These are phyloP conservation scores for Acorus calamus DNA, from an alignment of 106 monocot genomes.

Conservation along the genomic window DNA sequence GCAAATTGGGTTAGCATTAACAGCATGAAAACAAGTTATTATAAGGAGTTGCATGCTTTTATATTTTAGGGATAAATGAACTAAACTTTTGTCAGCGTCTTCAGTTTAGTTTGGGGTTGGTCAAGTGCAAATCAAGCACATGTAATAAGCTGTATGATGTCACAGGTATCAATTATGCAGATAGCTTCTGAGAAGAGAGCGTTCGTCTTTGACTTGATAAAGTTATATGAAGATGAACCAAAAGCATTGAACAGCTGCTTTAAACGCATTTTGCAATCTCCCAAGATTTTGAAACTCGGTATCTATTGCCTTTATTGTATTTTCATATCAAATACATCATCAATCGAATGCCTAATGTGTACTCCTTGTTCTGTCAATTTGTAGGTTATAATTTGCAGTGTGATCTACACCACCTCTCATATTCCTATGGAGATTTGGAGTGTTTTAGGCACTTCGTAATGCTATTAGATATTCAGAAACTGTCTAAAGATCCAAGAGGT, in stretches of 20 bases:
- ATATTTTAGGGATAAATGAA: too few relatives aligned
- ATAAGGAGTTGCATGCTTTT: too few relatives aligned
- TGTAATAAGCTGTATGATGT: neutral
- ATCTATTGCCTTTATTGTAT: neutral
- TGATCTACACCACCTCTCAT: conserved; percentile 72
- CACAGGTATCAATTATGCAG: conserved; percentile 93
- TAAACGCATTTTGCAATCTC: conserved; percentile 64
- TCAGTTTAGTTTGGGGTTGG: too few relatives aligned
- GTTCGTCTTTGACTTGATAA: conserved; percentile 91
- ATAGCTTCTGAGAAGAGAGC: conserved; percentile 81
- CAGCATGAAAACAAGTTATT: too few relatives aligned
- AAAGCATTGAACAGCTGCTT: conserved; percentile 58
- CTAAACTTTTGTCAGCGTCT: too few relatives aligned
- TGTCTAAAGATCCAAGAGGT: conserved; percentile 69
- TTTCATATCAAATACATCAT: neutral
- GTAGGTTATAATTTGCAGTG: conserved; percentile 95
- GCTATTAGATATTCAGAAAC: conserved; percentile 89
- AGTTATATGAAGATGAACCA: conserved; percentile 62
- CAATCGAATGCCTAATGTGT: neutral
- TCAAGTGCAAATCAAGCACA: too few relatives aligned
- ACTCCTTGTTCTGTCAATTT: neutral
- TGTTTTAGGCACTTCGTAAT: conserved; percentile 82
- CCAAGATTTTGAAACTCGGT: conserved; percentile 87
- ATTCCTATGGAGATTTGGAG: conserved; percentile 81
- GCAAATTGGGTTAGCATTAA: too few relatives aligned